Evolutionary conservation across 2,329 filamentous ascomycete genomes (phyloP).

Genomic region (Trichoderma breve): DNA sequence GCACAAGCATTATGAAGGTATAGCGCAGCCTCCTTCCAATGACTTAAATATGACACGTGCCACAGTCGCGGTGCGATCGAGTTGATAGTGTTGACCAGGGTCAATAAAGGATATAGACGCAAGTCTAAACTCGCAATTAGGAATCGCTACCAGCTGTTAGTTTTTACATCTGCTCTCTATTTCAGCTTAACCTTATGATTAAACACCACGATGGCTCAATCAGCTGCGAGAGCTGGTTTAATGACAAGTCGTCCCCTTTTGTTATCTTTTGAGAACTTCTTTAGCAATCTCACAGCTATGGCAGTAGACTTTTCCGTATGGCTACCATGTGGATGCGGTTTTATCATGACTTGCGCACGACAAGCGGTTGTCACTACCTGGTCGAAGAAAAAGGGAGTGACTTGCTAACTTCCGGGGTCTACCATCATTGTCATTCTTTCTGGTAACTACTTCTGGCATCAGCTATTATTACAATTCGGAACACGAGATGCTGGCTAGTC

Average conservation of each 20-base stretch:
- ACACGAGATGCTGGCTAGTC: neutral
- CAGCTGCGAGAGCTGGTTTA: neutral
- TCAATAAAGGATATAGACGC: neutral
- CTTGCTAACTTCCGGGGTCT: neutral
- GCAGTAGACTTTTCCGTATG: neutral
- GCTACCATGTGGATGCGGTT: neutral
- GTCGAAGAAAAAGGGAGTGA: neutral
- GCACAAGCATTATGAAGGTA: neutral
- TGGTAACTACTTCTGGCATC: neutral
- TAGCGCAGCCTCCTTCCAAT: neutral
- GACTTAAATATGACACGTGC: neutral
- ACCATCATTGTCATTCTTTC: neutral
- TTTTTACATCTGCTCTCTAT: neutral
- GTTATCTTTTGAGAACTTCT: neutral
- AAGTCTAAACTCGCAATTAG: neutral
- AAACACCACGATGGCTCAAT: neutral
- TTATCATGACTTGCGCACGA: neutral
- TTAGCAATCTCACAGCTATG: neutral
- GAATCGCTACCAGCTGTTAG: neutral
- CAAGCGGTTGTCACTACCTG: neutral
- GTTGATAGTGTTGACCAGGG: neutral
- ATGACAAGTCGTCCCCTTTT: neutral
- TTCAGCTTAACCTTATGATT: neutral
- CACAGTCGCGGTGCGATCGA: neutral
- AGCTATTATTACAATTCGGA: neutral